phyloP scores from a whole-genome alignment of 176 grass and related monocot genomes.

The Oryza nivara region DNA sequence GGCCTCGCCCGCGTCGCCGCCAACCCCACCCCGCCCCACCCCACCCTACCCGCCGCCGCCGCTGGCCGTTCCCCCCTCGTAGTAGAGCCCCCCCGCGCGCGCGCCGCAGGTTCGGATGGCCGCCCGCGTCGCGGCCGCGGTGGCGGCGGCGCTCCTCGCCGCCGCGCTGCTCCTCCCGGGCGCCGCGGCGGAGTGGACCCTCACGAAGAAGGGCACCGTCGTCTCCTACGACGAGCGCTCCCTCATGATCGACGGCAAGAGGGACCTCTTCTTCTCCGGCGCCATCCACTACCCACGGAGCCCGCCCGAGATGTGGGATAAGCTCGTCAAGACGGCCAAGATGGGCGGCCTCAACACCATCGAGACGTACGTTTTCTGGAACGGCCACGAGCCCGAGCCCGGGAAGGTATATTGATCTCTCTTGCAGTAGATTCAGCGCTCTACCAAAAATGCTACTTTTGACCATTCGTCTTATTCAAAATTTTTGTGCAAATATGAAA shows the following conservation, averaged over 20 bases:
- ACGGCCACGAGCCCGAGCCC: conserved; percentile 70
- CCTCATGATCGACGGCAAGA: conserved; percentile 67
- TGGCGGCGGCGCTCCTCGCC: not conserved
- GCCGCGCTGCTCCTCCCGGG: conserved; percentile 30
- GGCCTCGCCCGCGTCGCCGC: conserved; percentile 18
- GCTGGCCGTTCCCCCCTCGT: too few relatives aligned
- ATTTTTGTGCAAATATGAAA: too few relatives aligned
- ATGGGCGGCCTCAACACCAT: conserved; percentile 84
- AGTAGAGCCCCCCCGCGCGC: not conserved
- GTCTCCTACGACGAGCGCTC: conserved; percentile 73
- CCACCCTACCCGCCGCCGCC: not conserved
- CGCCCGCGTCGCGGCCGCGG: conserved; percentile 3
- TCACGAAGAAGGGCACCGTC: conserved; percentile 41
- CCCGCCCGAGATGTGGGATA: conserved; percentile 78
- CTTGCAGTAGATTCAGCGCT: not conserved
- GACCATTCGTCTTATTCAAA: too few relatives aligned
- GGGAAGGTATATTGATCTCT: conserved; percentile 58
- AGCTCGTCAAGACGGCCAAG: conserved; percentile 61
- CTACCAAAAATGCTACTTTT: not conserved
- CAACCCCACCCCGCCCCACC: not conserved
- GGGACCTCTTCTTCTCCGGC: conserved; percentile 89
- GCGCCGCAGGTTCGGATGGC: conserved; percentile 23
- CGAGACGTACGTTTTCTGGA: conserved; percentile 93
- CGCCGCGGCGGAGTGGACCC: conserved; percentile 37
- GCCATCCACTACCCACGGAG: conserved; percentile 93